Conservation (phyloP, 1,284 basidiomycete genomes). For the Ustanciosporium gigantosporum region DNA sequence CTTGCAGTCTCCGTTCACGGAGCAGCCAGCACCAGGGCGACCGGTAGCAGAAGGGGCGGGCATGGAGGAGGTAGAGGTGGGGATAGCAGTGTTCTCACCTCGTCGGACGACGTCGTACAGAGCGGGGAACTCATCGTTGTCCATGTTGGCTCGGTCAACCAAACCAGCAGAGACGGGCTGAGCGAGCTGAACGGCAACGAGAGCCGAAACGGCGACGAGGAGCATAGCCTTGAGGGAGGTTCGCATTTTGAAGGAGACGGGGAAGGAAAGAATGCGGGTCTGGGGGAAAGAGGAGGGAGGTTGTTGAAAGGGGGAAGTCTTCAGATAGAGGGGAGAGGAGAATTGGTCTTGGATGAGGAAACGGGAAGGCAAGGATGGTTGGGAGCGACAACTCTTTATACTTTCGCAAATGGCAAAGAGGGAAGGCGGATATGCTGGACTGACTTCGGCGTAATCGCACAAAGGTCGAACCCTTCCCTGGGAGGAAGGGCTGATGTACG, state of each 20-base stretch:
- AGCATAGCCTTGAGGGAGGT: constrained; percentile 24
- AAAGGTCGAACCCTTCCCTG: too few species aligned
- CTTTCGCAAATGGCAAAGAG: too few species aligned
- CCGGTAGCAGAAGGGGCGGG: constrained; percentile 2
- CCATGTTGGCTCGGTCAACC: constrained; percentile 34
- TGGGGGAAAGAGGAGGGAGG: constrained; percentile 15
- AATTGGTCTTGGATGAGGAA: too few species aligned
- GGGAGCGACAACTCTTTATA: too few species aligned
- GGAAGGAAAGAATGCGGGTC: constrained; percentile 3
- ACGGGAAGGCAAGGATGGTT: too few species aligned
- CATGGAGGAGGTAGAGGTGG: constrained; percentile 3
- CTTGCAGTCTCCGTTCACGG: constrained; percentile 12
- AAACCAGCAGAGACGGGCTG: constrained; percentile 32
- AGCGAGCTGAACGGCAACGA: constrained; percentile 29
- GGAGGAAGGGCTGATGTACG: too few species aligned
- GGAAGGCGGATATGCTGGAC: too few species aligned
- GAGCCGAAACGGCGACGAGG: constrained; percentile 20
- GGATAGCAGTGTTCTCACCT: constrained; percentile 9
- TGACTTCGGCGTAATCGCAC: too few species aligned
- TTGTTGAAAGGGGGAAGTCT: constrained; percentile 5
- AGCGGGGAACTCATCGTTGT: constrained; percentile 25
- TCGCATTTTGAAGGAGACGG: constrained; percentile 25
- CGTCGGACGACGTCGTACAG: constrained; percentile 29
- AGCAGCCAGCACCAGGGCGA: constrained; percentile 12
- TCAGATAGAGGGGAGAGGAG: too few species aligned